Base-by-base conservation (phyloP, 1,284 basidiomycete genomes). In the Moesziomyces sp. region DNA sequence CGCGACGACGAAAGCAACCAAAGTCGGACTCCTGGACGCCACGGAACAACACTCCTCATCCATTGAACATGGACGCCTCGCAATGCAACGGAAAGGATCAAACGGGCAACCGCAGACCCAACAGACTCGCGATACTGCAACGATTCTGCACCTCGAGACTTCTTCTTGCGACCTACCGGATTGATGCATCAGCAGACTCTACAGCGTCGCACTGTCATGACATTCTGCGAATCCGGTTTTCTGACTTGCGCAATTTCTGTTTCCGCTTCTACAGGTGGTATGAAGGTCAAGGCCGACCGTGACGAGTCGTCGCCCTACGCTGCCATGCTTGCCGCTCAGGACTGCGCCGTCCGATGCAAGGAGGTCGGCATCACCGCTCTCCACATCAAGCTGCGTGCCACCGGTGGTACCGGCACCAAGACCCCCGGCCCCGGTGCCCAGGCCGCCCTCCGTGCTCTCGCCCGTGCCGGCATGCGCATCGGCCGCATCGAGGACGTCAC, bases 221-320 rank as follows among this genome's bases (percentile, higher is more conserved):
- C 16, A 23, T 14, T 16, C 34, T 28, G 48, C 44, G 42, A 48
- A 30, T 30, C 5, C 13, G 14, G 44, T 23, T 21, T 44, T 47
- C 60, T 56, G 45, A 63, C 44, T 21, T 43, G 40, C 8, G 11
- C 30, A 4, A 18, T 50, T 23, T 28, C 26, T 19, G 19, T 24
- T 45, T 56, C 19, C 23, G 14, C 11, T 40, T 11, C 34, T 8
- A 54, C 70, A 92, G 92, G 93, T 85, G 96, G 96, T 77, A 99
- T 99, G 97, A 99, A 99, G 89, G 96, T 99, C 88, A 99, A 99
- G 89, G 97, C 96, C 44, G 96, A 99, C 87, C 93, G 97, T 88
- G 96, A 99, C 88, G 96, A 99, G 88, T 98, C 95, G 53, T 98
- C 96, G 44, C 93, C 96, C 26, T 99, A 98, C 88, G 97, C 96